phyloP scores from a whole-genome alignment of 1,284 basidiomycete species.

The Erythrobasidium hasegawianum region DNA sequence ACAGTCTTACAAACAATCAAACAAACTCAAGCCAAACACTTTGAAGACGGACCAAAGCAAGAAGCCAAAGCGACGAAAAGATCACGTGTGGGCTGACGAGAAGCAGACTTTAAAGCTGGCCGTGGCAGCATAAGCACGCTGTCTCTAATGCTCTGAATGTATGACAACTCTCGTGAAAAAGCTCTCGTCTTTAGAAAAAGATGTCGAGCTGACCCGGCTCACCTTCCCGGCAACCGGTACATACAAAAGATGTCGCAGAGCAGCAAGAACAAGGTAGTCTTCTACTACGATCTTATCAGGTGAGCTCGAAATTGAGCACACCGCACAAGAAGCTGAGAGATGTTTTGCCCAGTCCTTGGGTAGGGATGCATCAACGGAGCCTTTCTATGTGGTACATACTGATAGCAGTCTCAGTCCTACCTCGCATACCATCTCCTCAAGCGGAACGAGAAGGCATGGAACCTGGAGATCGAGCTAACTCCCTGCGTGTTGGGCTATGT shows the following conservation, averaged over 20 bases:
- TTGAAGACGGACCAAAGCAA: no score
- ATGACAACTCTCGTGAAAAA: no score
- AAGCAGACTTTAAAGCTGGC: no score
- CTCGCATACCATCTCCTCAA: constrained; percentile 19
- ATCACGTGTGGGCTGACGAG: no score
- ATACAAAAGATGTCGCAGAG: constrained; percentile 1
- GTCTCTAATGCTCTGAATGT: no score
- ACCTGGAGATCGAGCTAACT: constrained; percentile 16
- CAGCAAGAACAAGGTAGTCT: constrained; percentile 15
- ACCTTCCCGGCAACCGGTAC: background rate
- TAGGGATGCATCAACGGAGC: constrained; percentile 1
- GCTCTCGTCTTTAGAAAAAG: no score
- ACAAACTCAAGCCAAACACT: no score
- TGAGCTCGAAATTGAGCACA: background rate
- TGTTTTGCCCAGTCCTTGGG: constrained; percentile 22
- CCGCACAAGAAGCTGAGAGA: background rate
- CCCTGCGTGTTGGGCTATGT: constrained; percentile 20
- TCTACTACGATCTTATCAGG: constrained; percentile 28
- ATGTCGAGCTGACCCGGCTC: no score
- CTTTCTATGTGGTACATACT: background rate
- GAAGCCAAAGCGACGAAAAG: no score
- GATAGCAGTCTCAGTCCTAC: constrained; percentile 9
- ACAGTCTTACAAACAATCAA: no score
- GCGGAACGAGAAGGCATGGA: constrained; percentile 24
- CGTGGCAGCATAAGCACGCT: no score